Evolutionary conservation across 164 flowering plant genomes (phyloP).

Genomic region (Taxillus chinensis): DNA sequence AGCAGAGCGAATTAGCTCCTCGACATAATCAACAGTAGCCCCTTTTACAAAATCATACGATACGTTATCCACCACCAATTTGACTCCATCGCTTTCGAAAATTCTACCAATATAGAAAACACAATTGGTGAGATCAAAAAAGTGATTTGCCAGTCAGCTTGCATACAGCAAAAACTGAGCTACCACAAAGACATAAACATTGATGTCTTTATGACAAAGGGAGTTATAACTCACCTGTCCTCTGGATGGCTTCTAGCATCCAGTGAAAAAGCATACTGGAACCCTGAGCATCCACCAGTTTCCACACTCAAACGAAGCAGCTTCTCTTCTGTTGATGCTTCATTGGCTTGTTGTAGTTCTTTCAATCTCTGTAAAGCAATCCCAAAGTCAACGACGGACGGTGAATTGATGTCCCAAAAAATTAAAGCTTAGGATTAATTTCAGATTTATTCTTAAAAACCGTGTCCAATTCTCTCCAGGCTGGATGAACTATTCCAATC

Average conservation of each 20-base stretch:
- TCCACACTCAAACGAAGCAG: constrained; percentile 89
- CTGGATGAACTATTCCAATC: too few species aligned
- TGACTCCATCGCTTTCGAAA: constrained; percentile 84
- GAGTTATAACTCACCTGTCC: constrained; percentile 55
- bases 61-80: constrained; percentile 76
- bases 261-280: constrained; percentile 73
- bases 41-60: constrained; percentile 93
- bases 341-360: constrained; percentile 69
- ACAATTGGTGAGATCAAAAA: neutral
- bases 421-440: too few species aligned
- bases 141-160: neutral
- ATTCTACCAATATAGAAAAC: constrained; percentile 31
- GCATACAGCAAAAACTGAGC: neutral
- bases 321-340: constrained; percentile 29
- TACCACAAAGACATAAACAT: neutral
- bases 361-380: constrained; percentile 62
- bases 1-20: constrained; percentile 73
- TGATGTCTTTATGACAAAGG: neutral
- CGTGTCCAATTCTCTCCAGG: too few species aligned
- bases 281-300: constrained; percentile 98
- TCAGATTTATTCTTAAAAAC: too few species aligned
- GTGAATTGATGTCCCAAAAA: too few species aligned
- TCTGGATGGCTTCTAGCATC: constrained; percentile 58
- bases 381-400: neutral
- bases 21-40: constrained; percentile 88